These are phyloP conservation scores for Exophiala sp. DNA, from an alignment of 2,329 filamentous ascomycete species.

Conservation along the genomic window DNA sequence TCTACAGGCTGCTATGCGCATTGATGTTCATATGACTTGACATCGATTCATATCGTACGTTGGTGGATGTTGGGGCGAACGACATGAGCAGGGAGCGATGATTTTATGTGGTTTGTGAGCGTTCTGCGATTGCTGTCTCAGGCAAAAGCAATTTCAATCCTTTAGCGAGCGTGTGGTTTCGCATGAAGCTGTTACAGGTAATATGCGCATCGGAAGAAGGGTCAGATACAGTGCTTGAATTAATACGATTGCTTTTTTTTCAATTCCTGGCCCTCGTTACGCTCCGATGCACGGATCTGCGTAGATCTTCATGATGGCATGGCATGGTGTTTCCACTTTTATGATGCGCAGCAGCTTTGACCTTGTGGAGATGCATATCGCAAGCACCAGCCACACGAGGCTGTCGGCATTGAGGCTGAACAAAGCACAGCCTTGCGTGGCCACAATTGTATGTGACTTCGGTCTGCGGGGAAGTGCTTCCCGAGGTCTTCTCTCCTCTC, in stretches of 20 bases:
- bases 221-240: constrained; percentile 6
- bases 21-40: constrained; percentile 9
- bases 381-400: constrained; percentile 1
- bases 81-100: constrained; percentile 19
- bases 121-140: constrained; percentile 11
- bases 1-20: background rate
- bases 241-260: constrained; percentile 8
- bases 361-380: background rate
- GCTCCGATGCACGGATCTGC: background rate
- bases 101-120: constrained; percentile 21
- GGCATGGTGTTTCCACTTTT: constrained; percentile 10
- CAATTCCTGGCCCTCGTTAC: background rate
- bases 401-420: background rate
- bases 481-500: no score
- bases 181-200: constrained; percentile 7
- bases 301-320: background rate
- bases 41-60: constrained; percentile 13
- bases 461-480: background rate
- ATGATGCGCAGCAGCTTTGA: constrained; percentile 7
- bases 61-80: constrained; percentile 5
- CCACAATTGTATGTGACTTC: background rate
- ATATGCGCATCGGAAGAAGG: constrained; percentile 11
- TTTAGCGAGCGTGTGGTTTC: constrained; percentile 20
- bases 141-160: constrained; percentile 23
- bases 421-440: background rate